Percentiles rank a stretch among this genome's conserved stretches.
phyloP scores from a whole-genome alignment of 305 asterid genomes.

The Ajuga reptans region DNA sequence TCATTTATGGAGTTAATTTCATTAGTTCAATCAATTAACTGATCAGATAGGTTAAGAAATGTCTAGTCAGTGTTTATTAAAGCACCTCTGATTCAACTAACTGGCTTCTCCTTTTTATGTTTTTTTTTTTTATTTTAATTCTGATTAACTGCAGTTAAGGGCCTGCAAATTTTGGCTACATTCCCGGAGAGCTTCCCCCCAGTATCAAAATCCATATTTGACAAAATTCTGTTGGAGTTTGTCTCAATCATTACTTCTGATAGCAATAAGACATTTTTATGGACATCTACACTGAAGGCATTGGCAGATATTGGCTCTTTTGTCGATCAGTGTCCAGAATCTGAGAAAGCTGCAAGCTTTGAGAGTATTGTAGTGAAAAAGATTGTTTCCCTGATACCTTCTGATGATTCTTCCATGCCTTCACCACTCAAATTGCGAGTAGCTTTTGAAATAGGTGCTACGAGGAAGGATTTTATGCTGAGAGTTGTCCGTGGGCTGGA shows the following conservation, averaged over 20 bases:
- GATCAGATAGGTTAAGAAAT: background rate
- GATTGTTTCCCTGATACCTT: conserved; percentile 49
- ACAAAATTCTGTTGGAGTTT: conserved; percentile 57
- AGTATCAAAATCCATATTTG: conserved; percentile 46
- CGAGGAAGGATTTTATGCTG: conserved; percentile 53
- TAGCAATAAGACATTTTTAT: conserved; percentile 41
- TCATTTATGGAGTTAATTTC: background rate
- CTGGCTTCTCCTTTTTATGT: conserved; percentile 19
- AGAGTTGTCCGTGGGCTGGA: conserved; percentile 55
- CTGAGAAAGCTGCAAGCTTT: conserved; percentile 50
- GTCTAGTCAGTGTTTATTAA: conserved; percentile 5
- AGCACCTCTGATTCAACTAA: conserved; percentile 13
- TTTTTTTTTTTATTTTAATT: conserved; percentile 23
- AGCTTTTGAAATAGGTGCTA: conserved; percentile 59
- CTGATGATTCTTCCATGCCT: conserved; percentile 48
- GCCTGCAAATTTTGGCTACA: conserved; percentile 73
- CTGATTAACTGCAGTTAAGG: conserved; percentile 56
- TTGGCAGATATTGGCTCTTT: conserved; percentile 59
- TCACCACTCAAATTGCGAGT: conserved; percentile 58
- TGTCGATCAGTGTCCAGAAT: conserved; percentile 43
- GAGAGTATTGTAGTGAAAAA: conserved; percentile 59
- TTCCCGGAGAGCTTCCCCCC: conserved; percentile 62
- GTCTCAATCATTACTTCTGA: conserved; percentile 42
- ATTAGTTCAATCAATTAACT: background rate
- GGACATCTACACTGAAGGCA: conserved; percentile 60